These are phyloP conservation scores for Candida anglica DNA, from an alignment of 805 yeast species.

Conservation along the genomic window DNA sequence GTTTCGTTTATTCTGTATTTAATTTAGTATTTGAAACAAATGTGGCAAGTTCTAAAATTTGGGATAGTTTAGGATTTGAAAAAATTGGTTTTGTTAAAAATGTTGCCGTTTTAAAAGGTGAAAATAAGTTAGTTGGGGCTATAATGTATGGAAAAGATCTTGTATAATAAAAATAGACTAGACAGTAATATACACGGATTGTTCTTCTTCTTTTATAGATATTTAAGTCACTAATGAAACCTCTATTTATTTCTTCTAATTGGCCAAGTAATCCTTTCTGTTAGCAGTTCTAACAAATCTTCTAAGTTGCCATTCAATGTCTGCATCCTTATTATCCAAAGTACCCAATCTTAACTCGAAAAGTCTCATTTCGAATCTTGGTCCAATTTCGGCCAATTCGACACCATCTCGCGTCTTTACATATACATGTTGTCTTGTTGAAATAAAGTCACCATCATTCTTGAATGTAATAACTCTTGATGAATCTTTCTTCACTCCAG, in stretches of 20 bases:
- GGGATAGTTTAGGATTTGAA: conserved; percentile 84
- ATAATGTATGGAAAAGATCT: conserved; percentile 69
- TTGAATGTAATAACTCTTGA: conserved; percentile 91
- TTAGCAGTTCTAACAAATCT: conserved; percentile 94
- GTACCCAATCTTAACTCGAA: conserved; percentile 88
- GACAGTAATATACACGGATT: conserved; percentile 1
- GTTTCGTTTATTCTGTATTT: conserved; percentile 80
- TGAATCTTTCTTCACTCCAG: conserved; percentile 89
- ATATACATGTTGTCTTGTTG: conserved; percentile 93
- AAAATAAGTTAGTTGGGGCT: conserved; percentile 66
- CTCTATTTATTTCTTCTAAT: background rate
- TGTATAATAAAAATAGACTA: background rate
- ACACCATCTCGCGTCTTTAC: conserved; percentile 85
- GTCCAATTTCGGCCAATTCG: conserved; percentile 95
- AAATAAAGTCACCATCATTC: conserved; percentile 85
- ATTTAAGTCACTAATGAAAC: background rate
- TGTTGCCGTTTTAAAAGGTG: conserved; percentile 72
- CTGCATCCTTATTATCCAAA: conserved; percentile 92
- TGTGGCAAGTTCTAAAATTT: conserved; percentile 65
- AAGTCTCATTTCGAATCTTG: conserved; percentile 95
- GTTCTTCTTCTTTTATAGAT: too few species aligned
- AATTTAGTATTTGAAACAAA: conserved; percentile 84
- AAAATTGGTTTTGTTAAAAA: conserved; percentile 69
- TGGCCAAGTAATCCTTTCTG: conserved; percentile 78
- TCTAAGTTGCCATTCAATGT: conserved; percentile 94